Conservation (phyloP, 1,284 basidiomycete species). For the Tilletia walkeri region DNA sequence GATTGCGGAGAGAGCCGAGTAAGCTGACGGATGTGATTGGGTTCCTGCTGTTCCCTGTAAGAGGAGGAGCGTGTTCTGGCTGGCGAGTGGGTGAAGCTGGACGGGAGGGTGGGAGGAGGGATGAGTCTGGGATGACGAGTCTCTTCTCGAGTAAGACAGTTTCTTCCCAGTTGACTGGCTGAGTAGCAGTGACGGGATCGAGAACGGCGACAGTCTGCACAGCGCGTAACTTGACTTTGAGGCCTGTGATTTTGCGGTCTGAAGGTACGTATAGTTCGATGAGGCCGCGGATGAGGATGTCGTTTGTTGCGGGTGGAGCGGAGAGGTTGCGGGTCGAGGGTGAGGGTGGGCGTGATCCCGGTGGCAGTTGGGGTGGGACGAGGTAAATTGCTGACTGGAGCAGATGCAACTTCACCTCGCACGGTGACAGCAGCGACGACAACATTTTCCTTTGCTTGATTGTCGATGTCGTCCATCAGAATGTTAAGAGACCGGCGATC, state of each 20-base stretch:
- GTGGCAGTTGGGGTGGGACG: constrained; percentile 45
- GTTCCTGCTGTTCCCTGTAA: background rate
- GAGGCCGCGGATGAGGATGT: constrained; percentile 52
- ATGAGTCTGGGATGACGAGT: constrained; percentile 20
- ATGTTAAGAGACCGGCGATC: too few relatives aligned
- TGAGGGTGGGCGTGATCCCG: constrained; percentile 19
- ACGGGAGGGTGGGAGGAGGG: constrained; percentile 18
- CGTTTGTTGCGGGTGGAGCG: constrained; percentile 46
- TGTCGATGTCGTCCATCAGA: too few relatives aligned
- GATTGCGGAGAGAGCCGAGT: constrained; percentile 5
- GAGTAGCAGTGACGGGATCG: constrained; percentile 38
- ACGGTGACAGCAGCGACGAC: constrained; percentile 48
- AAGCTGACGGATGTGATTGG: background rate
- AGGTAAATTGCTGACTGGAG: constrained; percentile 52
- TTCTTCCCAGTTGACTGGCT: constrained; percentile 50
- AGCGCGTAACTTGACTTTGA: constrained; percentile 47
- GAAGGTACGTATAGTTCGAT: constrained; percentile 52
- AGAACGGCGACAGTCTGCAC: constrained; percentile 52
- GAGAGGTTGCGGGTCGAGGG: constrained; percentile 25
- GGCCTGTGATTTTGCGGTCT: constrained; percentile 47
- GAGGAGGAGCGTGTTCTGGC: too few relatives aligned
- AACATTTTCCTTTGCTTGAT: constrained; percentile 29
- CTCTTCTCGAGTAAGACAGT: constrained; percentile 48
- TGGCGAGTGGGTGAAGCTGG: constrained; percentile 14
- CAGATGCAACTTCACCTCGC: constrained; percentile 50